Conservation (phyloP, 306 rosid species). For the Vigna mungo region DNA sequence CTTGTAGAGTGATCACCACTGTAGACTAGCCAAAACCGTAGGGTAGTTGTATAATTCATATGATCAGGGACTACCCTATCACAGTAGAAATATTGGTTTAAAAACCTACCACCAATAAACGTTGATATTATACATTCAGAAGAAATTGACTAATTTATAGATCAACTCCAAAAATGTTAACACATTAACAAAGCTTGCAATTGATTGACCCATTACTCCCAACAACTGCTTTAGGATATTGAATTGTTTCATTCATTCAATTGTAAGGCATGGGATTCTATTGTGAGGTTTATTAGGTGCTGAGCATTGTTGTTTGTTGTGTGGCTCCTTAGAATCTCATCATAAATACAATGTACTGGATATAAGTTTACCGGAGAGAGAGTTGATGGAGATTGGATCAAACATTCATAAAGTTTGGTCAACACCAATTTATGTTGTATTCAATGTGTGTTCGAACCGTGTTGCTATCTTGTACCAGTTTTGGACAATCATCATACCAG, state of each 20-base stretch:
- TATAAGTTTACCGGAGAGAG: not conserved
- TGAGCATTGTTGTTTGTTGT: not conserved
- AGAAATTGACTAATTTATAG: not conserved
- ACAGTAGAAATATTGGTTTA: no score
- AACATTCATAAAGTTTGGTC: slow-evolving; percentile 10
- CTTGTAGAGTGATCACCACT: no score
- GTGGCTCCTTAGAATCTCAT: not conserved
- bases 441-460: slow-evolving; percentile 26
- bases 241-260: not conserved
- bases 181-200: not conserved
- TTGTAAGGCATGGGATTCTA: not conserved
- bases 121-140: no score
- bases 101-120: no score
- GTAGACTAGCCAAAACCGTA: no score
- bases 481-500: not conserved
- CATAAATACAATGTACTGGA: not conserved
- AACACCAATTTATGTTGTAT: slow-evolving; percentile 12
- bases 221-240: not conserved
- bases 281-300: not conserved
- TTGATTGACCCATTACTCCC: not conserved
- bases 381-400: not conserved
- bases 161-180: not conserved
- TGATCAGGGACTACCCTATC: no score
- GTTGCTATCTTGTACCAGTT: slow-evolving; percentile 27
- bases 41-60: no score